Evolutionary conservation across 1,284 basidiomycete species (phyloP), one percentile per base, ranked within the genome.

Genomic region (Hemileia vastatrix): DNA sequence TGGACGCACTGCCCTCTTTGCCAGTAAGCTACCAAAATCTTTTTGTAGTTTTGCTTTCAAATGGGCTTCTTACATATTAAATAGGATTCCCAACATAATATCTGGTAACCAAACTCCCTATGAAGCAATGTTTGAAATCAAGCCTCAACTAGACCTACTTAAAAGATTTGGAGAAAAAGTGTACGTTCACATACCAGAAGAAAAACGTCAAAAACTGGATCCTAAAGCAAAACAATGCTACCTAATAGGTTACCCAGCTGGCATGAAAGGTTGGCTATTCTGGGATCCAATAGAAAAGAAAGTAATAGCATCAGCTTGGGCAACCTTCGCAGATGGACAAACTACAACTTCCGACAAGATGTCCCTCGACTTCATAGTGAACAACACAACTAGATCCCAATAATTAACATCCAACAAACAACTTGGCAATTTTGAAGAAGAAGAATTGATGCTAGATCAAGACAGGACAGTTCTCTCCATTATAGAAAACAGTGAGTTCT

Each of bases 141-240:
- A 50, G 15, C 57, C 57, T 19, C 21, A 40, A 31, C 8, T 51
- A 6, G 50, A 59, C 36, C 33, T 15, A 1, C 19, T 53, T 1
- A 8, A 21, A 15, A 45, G 19, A 8, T 58, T 58, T 19, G 56
- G 56, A 2, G 21, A 23, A 19, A 2, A 11, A n/a, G 56, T 47
- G 2, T 32, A 6, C 11, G 18, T 53, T 27, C 57, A 59, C 36
- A 52, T 59, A 4, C 57, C 57, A n/a, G n/a, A 2, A 2, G 51
- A 60, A 24, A 60, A 50, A 13, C 48, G 50, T 1, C 19, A 21
- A 24, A 59, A 59, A 24, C 49, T 59, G 1, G 50, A 59, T 23
- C 15, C 19, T 1, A 15, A 40, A 8, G 57, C 27, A 31, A 11
- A 19, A 4, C 19, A 13, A 1, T 33, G 6, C n/a, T 31, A 21